phyloP scores from a whole-genome alignment of 1,139 yeast genomes.

The Debaryomyces sp. region DNA sequence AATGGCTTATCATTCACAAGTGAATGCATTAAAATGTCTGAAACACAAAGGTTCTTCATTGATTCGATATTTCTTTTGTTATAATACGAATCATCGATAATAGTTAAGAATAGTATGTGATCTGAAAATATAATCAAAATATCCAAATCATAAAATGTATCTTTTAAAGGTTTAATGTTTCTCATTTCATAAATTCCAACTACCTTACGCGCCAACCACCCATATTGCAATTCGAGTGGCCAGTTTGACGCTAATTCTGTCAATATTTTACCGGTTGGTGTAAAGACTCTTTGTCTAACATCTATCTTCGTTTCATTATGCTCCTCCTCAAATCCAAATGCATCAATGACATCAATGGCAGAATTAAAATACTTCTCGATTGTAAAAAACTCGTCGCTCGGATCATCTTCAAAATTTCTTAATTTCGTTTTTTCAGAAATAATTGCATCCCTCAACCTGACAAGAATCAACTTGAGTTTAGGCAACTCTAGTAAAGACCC shows the following conservation, averaged over 20 bases:
- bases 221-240: conserved; percentile 86
- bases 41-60: conserved; percentile 58
- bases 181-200: conserved; percentile 73
- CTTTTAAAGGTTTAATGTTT: conserved; percentile 29
- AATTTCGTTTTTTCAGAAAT: conserved; percentile 21
- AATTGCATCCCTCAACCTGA: conserved; percentile 47
- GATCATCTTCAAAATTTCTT: conserved; percentile 13
- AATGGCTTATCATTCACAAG: conserved; percentile 84
- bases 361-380: conserved; percentile 46
- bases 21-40: conserved; percentile 89
- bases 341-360: conserved; percentile 70
- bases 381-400: conserved; percentile 17
- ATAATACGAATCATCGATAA: conserved; percentile 45
- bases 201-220: conserved; percentile 85
- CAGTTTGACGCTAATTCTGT: conserved; percentile 83
- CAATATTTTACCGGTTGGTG: conserved; percentile 87
- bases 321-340: conserved; percentile 66
- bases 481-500: conserved; percentile 71
- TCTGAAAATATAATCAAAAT: conserved; percentile 82
- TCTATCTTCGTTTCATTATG: conserved; percentile 37
- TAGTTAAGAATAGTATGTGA: conserved; percentile 63
- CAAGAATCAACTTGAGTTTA: conserved; percentile 66
- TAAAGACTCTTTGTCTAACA: conserved; percentile 65
- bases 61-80: conserved; percentile 24
- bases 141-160: conserved; percentile 39